Evolutionary conservation across 2,329 filamentous ascomycete genomes (phyloP), one percentile per base, ranked within the genome.

Genomic region (Fusarium drepaniforme): DNA sequence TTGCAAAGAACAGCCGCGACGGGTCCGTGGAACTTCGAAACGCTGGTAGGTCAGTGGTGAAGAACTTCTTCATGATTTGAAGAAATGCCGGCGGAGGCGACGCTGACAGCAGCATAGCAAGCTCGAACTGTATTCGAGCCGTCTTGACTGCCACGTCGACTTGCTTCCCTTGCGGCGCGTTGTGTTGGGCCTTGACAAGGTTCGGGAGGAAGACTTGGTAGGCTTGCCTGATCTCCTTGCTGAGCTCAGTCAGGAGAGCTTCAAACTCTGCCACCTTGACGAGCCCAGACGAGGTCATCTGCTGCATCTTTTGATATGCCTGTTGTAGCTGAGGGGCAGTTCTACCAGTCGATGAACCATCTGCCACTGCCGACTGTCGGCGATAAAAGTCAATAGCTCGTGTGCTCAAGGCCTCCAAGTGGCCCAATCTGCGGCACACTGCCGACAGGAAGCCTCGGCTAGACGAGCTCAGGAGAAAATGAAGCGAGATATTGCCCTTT

Each of bases 371-470:
- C 16, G 86, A 83, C 61, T 86, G 81, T 61, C 80, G 82, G 70
- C 89, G 85, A 74, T 87, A 90, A 78, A 87, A 90, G 6, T 85
- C 84, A 13, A 88, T 86, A 3, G 89, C 87, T 49, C 85, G 83
- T 38, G 81, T 82, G 46, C 88, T 87, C 11, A 90, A 81, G 6
- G 74, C 75, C 64, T 91, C 87, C 74, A 93, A 84, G 72, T 91
- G 88, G 5, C 84, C 82, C 25, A 95, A 86, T 35, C 92, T 90
- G 46, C 91, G 91, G 81, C 91, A 93, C 58, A 91, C 87, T 35
- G 93, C 91, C 30, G 90, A 90, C 25, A 97, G 86, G 73, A 96
- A 93, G 23, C 91, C 90, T 15, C 95, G 90, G 13, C 93, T 93
- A 63, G 93, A 91, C 35, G 93, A 95, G 78, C 92, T 93, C 35